Evolutionary conservation across 2,329 filamentous ascomycete species (phyloP), one percentile per base, ranked within the genome.

Genomic region (Zymoseptoria tritici): DNA sequence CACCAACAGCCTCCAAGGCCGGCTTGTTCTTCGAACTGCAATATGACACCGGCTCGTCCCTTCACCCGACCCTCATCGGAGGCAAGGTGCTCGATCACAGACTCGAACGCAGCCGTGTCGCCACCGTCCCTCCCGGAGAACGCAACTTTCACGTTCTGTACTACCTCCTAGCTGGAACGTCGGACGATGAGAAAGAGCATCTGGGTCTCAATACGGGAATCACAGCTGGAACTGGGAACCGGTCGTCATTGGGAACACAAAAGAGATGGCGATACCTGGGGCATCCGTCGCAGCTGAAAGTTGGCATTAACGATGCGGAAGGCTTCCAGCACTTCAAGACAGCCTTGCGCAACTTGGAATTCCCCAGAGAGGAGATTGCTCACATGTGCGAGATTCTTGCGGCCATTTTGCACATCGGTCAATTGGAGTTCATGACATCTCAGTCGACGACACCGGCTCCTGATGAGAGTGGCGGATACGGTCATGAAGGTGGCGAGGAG

Each of bases 301-400:
- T 97, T 26, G 94, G 94, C 60, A 92, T 99, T 73, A 97, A 99
- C 70, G 94, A 99, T 71, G 82, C 88, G 1, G 92, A 97, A 70
- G 94, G 93, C 4, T 99, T 99, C 75, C 90, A 96, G 72, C 87
- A 97, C 57, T 97, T 99, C 82, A 97, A 97, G 79, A 96, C 90
- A 0, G 94, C 94, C 1, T 79, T 99, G 54, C 85, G 92, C 65
- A 97, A 96, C 75, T 83, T 99, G 13, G 94, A 97, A 75, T 97
- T 99, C 64, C 89, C 93, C 3, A 85, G 92, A 57, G 87, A 88
- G 61, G 94, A 97, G 69, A 96, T 99, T 71, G 94, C 94, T 49
- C 93, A 97, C 73, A 92, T 99, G 58, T 99, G 94, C 74, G 94
- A 99, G 77, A 84, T 97, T 54, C 80, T 99, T 57, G 94, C 94